Percentiles rank a stretch among this genome's conserved stretches.
Conservation (phyloP, 495 filamentous ascomycete species). For the Pyrenula massariospora region DNA sequence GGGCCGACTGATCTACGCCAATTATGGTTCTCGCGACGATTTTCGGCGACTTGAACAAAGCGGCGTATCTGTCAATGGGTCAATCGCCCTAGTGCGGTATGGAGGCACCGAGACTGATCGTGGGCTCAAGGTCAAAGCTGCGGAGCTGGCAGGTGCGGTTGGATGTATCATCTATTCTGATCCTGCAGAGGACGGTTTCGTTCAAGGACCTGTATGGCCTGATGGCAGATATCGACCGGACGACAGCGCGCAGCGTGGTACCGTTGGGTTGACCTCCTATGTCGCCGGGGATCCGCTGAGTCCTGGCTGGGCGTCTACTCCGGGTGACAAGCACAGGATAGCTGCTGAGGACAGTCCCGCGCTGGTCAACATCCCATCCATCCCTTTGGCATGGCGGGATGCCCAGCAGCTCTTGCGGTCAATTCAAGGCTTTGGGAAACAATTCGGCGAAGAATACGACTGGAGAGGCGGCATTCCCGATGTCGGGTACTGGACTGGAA, state of each 20-base stretch:
- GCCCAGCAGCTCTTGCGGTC: conserved; percentile 67
- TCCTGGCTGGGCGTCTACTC: conserved; percentile 72
- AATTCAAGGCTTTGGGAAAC: conserved; percentile 64
- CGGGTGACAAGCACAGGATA: conserved; percentile 47
- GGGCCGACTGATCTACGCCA: conserved; percentile 91
- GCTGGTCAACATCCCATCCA: conserved; percentile 70
- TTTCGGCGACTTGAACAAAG: conserved; percentile 58
- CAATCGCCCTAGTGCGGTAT: conserved; percentile 75
- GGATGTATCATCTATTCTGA: conserved; percentile 91
- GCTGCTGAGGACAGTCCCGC: conserved; percentile 58
- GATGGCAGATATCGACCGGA: conserved; percentile 66
- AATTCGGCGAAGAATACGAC: conserved; percentile 51
- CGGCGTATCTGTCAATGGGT: conserved; percentile 62
- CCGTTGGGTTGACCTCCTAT: conserved; percentile 73
- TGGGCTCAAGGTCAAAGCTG: conserved; percentile 78
- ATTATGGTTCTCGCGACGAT: conserved; percentile 78
- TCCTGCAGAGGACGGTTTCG: conserved; percentile 67
- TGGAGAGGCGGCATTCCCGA: conserved; percentile 70
- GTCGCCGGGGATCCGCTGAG: conserved; percentile 80
- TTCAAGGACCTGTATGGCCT: conserved; percentile 55
- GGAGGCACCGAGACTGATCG: conserved; percentile 61
- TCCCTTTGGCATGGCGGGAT: conserved; percentile 82
- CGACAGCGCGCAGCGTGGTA: conserved; percentile 70
- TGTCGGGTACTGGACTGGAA: conserved; percentile 68
- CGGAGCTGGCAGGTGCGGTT: conserved; percentile 69